Percentiles rank a stretch among this genome's conserved stretches.
Conservation (phyloP, 1,284 basidiomycete genomes). For the Farysia itapuensis region DNA sequence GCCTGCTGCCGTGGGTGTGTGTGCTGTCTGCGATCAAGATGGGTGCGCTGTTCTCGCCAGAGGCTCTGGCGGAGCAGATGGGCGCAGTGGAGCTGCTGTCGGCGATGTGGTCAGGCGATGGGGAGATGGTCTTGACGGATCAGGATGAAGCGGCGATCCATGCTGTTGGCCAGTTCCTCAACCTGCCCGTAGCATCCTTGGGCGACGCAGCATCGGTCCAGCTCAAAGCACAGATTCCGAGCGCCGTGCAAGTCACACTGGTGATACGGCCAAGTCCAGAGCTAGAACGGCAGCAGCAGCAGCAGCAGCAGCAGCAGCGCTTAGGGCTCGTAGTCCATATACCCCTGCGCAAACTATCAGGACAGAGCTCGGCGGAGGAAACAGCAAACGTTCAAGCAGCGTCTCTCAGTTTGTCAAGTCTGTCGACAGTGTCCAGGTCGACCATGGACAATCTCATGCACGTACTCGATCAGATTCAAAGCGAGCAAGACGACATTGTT, state of each 20-base stretch:
- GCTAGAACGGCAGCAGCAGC: too few relatives aligned
- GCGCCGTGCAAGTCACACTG: conserved; percentile 16
- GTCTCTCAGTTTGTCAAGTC: not conserved
- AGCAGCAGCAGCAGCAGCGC: not conserved
- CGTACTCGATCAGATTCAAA: not conserved
- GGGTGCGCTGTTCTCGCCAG: conserved; percentile 27
- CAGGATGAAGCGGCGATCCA: conserved; percentile 5
- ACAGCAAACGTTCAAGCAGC: not conserved
- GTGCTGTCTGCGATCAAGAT: too few relatives aligned
- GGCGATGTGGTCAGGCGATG: conserved; percentile 39
- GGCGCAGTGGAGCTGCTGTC: conserved; percentile 29
- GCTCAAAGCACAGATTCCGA: conserved; percentile 18
- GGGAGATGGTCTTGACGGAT: conserved; percentile 11
- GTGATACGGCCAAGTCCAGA: too few relatives aligned
- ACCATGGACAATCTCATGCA: not conserved
- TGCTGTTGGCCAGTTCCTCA: conserved; percentile 17
- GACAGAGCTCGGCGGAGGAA: too few relatives aligned
- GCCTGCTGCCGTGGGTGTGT: too few relatives aligned
- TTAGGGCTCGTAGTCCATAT: not conserved
- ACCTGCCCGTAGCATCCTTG: conserved; percentile 14
- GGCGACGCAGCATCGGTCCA: conserved; percentile 1
- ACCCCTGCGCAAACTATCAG: not conserved
- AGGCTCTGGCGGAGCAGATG: conserved; percentile 10
- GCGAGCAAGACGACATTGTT: conserved; percentile 12
- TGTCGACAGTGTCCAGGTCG: not conserved